Evolutionary conservation across 495 filamentous ascomycete genomes (phyloP).

Genomic region (Penicillium simplicissimum): DNA sequence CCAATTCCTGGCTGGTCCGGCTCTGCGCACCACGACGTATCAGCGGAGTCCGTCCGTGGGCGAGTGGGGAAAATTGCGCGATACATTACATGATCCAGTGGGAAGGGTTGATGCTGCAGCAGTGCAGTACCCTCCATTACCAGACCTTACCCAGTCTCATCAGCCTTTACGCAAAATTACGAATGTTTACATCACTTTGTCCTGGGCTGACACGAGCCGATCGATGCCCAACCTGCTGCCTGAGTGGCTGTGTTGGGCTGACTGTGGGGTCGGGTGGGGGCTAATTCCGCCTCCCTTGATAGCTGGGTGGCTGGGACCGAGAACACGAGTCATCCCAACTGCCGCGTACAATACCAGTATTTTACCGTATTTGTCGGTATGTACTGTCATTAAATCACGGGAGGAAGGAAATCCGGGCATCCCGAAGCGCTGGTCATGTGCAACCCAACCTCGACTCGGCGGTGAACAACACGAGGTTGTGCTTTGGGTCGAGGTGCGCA

Average conservation of each 20-base stretch:
- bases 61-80: not conserved
- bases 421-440: conserved; percentile 12
- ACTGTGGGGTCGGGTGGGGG: not conserved
- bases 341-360: not conserved
- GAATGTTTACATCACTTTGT: not conserved
- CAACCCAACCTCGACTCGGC: not conserved
- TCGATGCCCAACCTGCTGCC: not conserved
- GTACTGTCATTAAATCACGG: conserved; percentile 2
- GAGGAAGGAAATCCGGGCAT: conserved; percentile 6
- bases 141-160: not conserved
- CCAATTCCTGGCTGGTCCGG: conserved; percentile 16
- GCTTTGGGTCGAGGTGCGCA: not conserved
- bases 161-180: not conserved
- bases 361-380: not conserved
- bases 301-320: not conserved
- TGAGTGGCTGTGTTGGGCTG: not conserved
- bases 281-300: not conserved
- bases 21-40: conserved; percentile 12
- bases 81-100: not conserved
- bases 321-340: not conserved
- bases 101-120: not conserved
- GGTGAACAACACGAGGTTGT: not conserved
- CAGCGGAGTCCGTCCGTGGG: conserved; percentile 6
- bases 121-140: not conserved
- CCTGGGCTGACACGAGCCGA: not conserved